Percentiles rank a stretch among this genome's conserved stretches.
Conservation (phyloP, 495 filamentous ascomycete genomes). For the Penicillium robsamsonii region DNA sequence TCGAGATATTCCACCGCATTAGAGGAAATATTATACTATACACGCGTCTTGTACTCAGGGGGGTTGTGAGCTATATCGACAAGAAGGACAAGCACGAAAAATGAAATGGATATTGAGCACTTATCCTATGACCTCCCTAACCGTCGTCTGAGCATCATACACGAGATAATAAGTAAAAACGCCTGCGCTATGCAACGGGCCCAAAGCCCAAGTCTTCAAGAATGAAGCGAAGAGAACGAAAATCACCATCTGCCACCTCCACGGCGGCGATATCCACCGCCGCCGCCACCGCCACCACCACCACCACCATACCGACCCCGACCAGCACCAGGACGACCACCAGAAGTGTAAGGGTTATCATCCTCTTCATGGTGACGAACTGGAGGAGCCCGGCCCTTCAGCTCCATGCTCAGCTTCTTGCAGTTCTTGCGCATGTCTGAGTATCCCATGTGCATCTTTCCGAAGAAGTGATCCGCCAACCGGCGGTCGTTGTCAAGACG, state of each 20-base stretch:
- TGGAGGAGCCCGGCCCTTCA: constrained; percentile 67
- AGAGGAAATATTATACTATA: not conserved
- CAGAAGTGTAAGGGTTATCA: constrained; percentile 44
- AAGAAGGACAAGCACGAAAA: constrained; percentile 4
- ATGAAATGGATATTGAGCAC: constrained; percentile 23
- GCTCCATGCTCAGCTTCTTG: constrained; percentile 81
- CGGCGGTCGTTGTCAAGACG: constrained; percentile 91
- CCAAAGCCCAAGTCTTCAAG: constrained; percentile 19
- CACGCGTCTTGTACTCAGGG: not conserved
- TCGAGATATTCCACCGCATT: not conserved
- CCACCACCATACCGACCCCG: constrained; percentile 48
- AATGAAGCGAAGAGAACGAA: constrained; percentile 10
- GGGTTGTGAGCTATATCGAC: not conserved
- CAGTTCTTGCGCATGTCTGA: constrained; percentile 94
- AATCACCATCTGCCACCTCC: constrained; percentile 41
- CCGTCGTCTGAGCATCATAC: constrained; percentile 20
- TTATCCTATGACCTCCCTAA: constrained; percentile 14
- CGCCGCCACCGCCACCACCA: constrained; percentile 29
- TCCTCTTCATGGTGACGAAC: constrained; percentile 54
- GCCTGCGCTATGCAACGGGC: constrained; percentile 50
- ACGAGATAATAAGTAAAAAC: constrained; percentile 30
- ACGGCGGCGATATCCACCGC: constrained; percentile 42
- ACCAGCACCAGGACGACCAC: constrained; percentile 52
- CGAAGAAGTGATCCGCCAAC: constrained; percentile 96
- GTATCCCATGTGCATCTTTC: constrained; percentile 98